Percentiles rank a stretch among this genome's conserved stretches.
phyloP scores from a whole-genome alignment of 2,329 filamentous ascomycete species.

The Lasiodiplodia hormozganensis region DNA sequence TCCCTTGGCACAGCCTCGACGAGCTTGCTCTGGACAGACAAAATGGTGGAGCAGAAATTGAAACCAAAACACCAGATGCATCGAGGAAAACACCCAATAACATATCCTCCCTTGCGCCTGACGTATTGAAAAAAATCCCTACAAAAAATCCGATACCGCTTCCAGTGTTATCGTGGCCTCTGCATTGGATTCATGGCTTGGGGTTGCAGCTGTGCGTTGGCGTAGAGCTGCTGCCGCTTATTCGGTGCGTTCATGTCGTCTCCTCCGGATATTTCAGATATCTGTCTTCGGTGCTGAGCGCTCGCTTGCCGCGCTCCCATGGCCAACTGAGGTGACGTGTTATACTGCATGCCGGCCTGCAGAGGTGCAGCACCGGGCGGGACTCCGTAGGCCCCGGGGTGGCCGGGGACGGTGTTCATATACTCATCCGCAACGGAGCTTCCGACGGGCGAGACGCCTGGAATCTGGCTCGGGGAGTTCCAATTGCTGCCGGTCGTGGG shows the following conservation, averaged over 20 bases:
- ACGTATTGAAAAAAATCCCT: background rate
- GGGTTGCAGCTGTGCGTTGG: conserved; percentile 46
- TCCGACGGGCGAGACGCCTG: conserved; percentile 64
- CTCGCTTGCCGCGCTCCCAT: conserved; percentile 43
- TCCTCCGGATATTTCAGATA: conserved; percentile 66
- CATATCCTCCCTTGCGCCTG: background rate
- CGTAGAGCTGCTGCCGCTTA: conserved; percentile 67
- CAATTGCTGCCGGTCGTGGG: conserved; percentile 67
- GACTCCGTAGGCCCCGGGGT: conserved; percentile 47
- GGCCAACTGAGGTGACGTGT: conserved; percentile 46
- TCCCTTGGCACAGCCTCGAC: background rate
- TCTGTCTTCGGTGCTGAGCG: conserved; percentile 59
- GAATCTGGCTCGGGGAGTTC: conserved; percentile 67
- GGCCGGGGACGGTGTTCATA: conserved; percentile 52
- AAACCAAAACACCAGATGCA: conserved; percentile 22
- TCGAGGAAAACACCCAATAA: conserved; percentile 3
- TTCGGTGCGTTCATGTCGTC: conserved; percentile 58
- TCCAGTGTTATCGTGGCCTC: conserved; percentile 48
- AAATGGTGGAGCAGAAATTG: background rate
- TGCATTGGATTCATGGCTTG: conserved; percentile 59
- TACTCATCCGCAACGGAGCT: conserved; percentile 56
- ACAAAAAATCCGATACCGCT: background rate
- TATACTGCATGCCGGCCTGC: conserved; percentile 48
- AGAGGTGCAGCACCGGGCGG: conserved; percentile 34
- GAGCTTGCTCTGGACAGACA: background rate